A percentile compares a stretch with the other conserved stretches of the same genome.
Conservation (phyloP, 2,329 filamentous ascomycete species). For the Ascochyta fabae region DNA sequence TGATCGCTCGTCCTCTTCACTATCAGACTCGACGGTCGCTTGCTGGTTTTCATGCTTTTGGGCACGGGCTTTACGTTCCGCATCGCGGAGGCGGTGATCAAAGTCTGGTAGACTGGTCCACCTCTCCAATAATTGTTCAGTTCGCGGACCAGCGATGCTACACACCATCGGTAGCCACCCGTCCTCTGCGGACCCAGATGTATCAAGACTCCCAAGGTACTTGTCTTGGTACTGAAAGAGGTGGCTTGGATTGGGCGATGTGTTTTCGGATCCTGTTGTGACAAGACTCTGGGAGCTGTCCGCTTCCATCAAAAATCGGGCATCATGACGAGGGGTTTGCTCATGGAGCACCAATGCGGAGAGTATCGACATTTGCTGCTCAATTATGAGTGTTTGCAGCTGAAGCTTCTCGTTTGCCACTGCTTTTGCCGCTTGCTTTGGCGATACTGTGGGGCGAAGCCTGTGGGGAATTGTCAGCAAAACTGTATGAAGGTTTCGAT, state of each 20-base stretch:
- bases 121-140: slow-evolving; percentile 36
- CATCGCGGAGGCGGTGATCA: slow-evolving; percentile 34
- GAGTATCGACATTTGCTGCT: slow-evolving; percentile 48
- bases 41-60: slow-evolving; percentile 40
- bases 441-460: slow-evolving; percentile 41
- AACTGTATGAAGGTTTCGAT: background rate
- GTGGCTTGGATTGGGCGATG: slow-evolving; percentile 24
- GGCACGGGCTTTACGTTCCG: slow-evolving; percentile 29
- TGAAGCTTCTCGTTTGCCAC: slow-evolving; percentile 47
- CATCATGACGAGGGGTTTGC: slow-evolving; percentile 17
- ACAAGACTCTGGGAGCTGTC: slow-evolving; percentile 41
- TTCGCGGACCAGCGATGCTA: slow-evolving; percentile 29
- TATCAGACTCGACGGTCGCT: slow-evolving; percentile 45
- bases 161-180: slow-evolving; percentile 35
- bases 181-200: slow-evolving; percentile 25
- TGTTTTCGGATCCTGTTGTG: slow-evolving; percentile 6
- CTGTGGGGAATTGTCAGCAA: slow-evolving; percentile 19
- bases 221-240: slow-evolving; percentile 40
- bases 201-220: slow-evolving; percentile 35
- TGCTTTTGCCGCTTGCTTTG: slow-evolving; percentile 38
- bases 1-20: slow-evolving; percentile 37
- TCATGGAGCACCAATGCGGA: slow-evolving; percentile 31
- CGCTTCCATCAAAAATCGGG: slow-evolving; percentile 36
- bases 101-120: slow-evolving; percentile 46
- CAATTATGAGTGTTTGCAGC: slow-evolving; percentile 47